Evolutionary conservation across 1,284 basidiomycete species (phyloP).

Genomic region (Malassezia sympodialis): DNA sequence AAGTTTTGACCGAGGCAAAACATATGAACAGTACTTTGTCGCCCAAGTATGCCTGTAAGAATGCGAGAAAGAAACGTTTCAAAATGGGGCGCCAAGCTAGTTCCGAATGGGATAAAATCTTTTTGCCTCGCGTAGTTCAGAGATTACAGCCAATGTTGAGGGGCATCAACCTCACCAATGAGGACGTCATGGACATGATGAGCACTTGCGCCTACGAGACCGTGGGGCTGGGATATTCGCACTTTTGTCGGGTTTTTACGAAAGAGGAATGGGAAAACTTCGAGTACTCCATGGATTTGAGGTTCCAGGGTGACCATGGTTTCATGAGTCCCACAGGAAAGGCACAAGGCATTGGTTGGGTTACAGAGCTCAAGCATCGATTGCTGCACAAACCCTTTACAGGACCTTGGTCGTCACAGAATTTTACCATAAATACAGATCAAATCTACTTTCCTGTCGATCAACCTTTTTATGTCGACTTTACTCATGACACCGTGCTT

Average conservation of each 20-base stretch:
- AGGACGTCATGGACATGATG: constrained; percentile 35
- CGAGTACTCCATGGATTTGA: constrained; percentile 54
- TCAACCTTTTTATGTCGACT: constrained; percentile 37
- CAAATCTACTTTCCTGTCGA: constrained; percentile 34
- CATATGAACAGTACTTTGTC: constrained; percentile 63
- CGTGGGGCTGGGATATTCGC: constrained; percentile 25
- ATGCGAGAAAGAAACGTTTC: constrained; percentile 19
- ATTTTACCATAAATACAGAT: constrained; percentile 28
- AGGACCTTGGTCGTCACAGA: constrained; percentile 26
- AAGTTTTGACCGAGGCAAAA: constrained; percentile 33
- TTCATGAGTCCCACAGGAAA: constrained; percentile 68
- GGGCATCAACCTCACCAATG: constrained; percentile 49
- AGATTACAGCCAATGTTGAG: constrained; percentile 31
- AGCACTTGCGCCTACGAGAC: constrained; percentile 48
- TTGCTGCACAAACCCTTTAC: constrained; percentile 24
- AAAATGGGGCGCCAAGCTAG: not conserved
- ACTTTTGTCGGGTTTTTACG: constrained; percentile 77
- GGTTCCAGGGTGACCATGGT: constrained; percentile 57
- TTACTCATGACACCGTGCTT: constrained; percentile 38
- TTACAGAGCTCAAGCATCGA: constrained; percentile 49
- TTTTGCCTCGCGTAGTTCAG: constrained; percentile 28
- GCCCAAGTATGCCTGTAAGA: constrained; percentile 60
- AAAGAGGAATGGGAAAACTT: constrained; percentile 79
- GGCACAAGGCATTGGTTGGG: constrained; percentile 71
- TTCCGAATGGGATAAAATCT: constrained; percentile 17